phyloP scores from a whole-genome alignment of 257 asterid species.

The Solanum habrochaites region DNA sequence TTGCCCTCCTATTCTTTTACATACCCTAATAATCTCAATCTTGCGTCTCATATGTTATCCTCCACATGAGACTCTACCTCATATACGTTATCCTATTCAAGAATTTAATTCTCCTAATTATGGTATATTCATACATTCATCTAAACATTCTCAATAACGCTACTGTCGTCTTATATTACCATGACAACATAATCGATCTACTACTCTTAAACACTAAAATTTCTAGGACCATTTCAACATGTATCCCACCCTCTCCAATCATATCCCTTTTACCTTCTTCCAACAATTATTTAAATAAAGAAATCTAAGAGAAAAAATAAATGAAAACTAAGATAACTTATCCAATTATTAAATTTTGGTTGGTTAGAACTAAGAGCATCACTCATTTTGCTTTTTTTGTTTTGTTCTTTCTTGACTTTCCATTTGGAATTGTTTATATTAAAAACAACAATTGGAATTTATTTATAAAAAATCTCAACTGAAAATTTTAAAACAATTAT shows the following conservation, averaged over 20 bases:
- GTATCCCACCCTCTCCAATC: neutral
- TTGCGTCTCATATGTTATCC: rapidly evolving
- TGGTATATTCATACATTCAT: neutral
- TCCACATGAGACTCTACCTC: neutral
- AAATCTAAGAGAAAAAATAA: neutral
- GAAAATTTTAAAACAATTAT: neutral
- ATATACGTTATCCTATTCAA: rapidly evolving
- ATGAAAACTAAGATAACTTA: neutral
- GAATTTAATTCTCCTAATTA: neutral
- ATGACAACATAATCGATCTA: neutral
- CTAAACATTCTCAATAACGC: neutral
- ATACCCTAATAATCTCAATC: neutral
- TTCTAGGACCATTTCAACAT: neutral
- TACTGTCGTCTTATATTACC: neutral
- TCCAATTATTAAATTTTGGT: neutral
- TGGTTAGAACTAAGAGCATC: neutral
- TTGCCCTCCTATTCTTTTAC: neutral
- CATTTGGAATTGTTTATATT: neutral
- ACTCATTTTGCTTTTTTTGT: too few species aligned
- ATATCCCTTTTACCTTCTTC: neutral
- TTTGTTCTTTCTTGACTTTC: neutral
- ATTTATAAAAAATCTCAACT: neutral
- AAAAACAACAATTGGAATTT: neutral
- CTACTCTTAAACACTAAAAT: neutral
- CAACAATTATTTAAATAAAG: neutral